These are phyloP conservation scores for Paecilomyces fulvus DNA, from an alignment of 2,329 filamentous ascomycete species.

Conservation along the genomic window DNA sequence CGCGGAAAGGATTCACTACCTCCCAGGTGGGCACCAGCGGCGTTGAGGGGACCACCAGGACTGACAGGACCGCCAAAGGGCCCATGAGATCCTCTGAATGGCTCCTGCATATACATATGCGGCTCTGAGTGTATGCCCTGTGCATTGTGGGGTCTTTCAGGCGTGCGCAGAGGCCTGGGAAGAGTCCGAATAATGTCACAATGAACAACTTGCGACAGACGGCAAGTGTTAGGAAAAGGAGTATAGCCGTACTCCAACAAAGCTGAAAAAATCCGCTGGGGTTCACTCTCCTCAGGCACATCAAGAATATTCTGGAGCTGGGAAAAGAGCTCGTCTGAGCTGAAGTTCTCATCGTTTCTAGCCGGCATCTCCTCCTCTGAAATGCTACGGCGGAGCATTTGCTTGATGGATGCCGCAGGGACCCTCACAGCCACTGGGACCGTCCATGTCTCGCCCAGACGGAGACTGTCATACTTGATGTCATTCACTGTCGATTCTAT, in stretches of 20 bases:
- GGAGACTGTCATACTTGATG: constrained; percentile 12
- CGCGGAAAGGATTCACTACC: background rate
- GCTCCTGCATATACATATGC: too few species aligned
- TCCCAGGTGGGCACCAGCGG: background rate
- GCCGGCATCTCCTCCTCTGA: background rate
- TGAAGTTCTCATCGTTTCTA: constrained; percentile 10
- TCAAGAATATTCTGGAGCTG: constrained; percentile 22
- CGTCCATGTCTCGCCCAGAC: constrained; percentile 25
- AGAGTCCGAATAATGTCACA: background rate
- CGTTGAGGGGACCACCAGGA: background rate
- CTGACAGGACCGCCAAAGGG: background rate
- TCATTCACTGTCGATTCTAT: constrained; percentile 15
- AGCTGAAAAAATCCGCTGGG: constrained; percentile 17
- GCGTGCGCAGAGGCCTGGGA: background rate
- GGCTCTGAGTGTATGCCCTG: background rate
- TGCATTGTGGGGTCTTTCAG: background rate
- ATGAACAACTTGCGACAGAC: background rate
- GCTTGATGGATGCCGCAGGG: constrained; percentile 6
- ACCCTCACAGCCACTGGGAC: constrained; percentile 17
- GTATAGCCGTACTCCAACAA: constrained; percentile 24
- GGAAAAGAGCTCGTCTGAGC: constrained; percentile 12
- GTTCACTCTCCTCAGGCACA: constrained; percentile 6
- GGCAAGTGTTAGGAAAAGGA: constrained; percentile 11
- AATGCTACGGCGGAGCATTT: background rate
- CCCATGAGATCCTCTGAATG: too few species aligned